Evolutionary conservation across 129 eudicot species (phyloP).

Genomic region (Artemisia tridentata): DNA sequence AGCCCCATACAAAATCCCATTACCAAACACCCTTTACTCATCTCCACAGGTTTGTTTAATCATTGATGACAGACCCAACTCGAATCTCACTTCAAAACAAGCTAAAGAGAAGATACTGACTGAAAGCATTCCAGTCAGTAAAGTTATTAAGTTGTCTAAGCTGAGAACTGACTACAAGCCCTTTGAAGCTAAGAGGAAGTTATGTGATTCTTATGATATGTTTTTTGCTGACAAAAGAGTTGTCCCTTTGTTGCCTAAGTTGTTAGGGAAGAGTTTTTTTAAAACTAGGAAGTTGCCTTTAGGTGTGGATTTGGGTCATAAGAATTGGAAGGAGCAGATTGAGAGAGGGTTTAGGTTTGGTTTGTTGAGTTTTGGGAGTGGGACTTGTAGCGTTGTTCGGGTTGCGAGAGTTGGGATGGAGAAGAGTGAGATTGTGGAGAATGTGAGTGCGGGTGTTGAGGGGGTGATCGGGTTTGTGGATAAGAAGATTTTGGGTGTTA

Average conservation of each 20-base stretch:
- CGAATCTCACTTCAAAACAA: conserved; percentile 43
- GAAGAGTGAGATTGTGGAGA: conserved; percentile 63
- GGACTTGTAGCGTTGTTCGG: conserved; percentile 79
- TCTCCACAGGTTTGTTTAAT: conserved; percentile 53
- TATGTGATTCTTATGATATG: conserved; percentile 69
- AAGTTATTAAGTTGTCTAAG: conserved; percentile 64
- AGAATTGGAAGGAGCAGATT: conserved; percentile 69
- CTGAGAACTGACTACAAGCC: conserved; percentile 67
- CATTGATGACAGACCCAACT: conserved; percentile 65
- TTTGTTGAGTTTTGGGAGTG: conserved; percentile 51
- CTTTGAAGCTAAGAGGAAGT: conserved; percentile 64
- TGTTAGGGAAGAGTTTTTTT: conserved; percentile 60
- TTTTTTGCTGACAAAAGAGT: conserved; percentile 82
- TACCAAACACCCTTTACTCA: conserved; percentile 50
- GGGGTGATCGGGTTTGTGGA: conserved; percentile 56
- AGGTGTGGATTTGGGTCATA: conserved; percentile 57
- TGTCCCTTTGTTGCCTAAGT: conserved; percentile 57
- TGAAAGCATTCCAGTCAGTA: conserved; percentile 46
- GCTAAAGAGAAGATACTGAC: conserved; percentile 53
- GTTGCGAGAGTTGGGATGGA: conserved; percentile 61
- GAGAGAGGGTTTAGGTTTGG: conserved; percentile 53
- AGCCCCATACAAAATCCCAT: conserved; percentile 64
- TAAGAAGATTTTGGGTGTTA: conserved; percentile 57
- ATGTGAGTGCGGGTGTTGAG: conserved; percentile 50
- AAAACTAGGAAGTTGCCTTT: conserved; percentile 83